Percentiles rank a stretch among this genome's conserved stretches.
These are phyloP conservation scores for Erodium trifolium DNA, from an alignment of 441 rosid genomes.

Conservation along the genomic window DNA sequence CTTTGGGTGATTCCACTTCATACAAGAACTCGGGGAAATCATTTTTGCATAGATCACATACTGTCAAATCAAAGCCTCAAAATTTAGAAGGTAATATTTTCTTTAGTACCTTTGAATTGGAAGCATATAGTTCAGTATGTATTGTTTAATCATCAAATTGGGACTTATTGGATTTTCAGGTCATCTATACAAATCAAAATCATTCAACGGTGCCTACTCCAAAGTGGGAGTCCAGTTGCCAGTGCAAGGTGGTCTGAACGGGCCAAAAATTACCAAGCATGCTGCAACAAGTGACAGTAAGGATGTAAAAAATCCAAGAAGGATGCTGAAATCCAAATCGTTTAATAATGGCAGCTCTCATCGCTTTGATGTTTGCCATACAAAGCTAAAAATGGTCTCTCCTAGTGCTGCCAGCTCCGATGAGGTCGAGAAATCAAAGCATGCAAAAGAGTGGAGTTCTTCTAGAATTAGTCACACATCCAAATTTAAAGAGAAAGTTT, in stretches of 20 bases:
- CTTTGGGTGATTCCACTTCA: slow-evolving; percentile 6
- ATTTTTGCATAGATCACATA: slow-evolving; percentile 7
- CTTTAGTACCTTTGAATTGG: slow-evolving; percentile 8
- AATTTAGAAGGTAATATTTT: slow-evolving; percentile 15
- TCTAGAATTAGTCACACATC: background rate
- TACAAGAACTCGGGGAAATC: background rate
- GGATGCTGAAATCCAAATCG: slow-evolving; percentile 18
- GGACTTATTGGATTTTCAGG: slow-evolving; percentile 17
- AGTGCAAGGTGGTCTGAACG: slow-evolving; percentile 5
- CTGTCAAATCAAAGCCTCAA: slow-evolving; percentile 8
- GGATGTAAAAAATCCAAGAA: slow-evolving; percentile 14
- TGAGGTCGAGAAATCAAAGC: slow-evolving; percentile 17
- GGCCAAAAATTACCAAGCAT: slow-evolving; percentile 7
- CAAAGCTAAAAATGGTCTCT: slow-evolving; percentile 11
- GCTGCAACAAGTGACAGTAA: slow-evolving; percentile 6
- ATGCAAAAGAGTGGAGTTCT: slow-evolving; percentile 8
- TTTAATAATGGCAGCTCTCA: slow-evolving; percentile 17
- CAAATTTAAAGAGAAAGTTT: slow-evolving; percentile 3
- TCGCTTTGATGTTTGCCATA: slow-evolving; percentile 11
- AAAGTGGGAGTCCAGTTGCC: slow-evolving; percentile 12
- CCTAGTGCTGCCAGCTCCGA: slow-evolving; percentile 11
- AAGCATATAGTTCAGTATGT: background rate
- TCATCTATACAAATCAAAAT: slow-evolving; percentile 21
- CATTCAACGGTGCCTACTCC: slow-evolving; percentile 14
- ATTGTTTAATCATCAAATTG: slow-evolving; percentile 1